These are phyloP conservation scores for Limnomonas spitsbergensis DNA, from an alignment of 139 green algal species.

Conservation along the genomic window DNA sequence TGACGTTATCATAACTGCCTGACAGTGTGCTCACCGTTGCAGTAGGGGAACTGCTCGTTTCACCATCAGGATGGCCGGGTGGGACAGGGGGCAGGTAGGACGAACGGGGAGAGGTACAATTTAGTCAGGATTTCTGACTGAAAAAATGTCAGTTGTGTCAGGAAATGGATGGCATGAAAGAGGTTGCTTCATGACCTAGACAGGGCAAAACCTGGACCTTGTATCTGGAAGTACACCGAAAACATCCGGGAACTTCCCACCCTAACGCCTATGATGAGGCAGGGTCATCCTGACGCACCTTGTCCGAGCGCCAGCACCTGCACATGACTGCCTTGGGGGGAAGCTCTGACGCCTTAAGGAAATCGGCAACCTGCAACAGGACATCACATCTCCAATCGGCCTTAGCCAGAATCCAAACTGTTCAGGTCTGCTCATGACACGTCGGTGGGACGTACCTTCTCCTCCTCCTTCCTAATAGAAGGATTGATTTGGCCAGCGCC, in stretches of 20 bases:
- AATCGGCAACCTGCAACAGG: conserved; percentile 38
- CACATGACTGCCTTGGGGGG: conserved; percentile 53
- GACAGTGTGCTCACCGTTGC: conserved; percentile 49
- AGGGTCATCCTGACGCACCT: too few relatives aligned
- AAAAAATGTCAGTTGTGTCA: not conserved
- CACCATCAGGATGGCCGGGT: not conserved
- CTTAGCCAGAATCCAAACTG: not conserved
- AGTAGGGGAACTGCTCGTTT: conserved; percentile 62
- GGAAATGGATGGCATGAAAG: not conserved
- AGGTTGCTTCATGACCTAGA: not conserved
- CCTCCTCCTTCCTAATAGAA: conserved; percentile 55
- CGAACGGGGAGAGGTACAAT: too few relatives aligned
- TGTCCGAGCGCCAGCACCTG: conserved; percentile 66
- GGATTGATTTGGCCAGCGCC: conserved; percentile 43
- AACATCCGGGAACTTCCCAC: too few relatives aligned
- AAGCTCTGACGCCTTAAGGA: conserved; percentile 44
- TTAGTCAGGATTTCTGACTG: too few relatives aligned
- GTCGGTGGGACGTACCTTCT: too few relatives aligned
- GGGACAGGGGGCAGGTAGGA: too few relatives aligned
- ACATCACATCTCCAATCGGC: not conserved
- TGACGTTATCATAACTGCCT: too few relatives aligned
- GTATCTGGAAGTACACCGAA: too few relatives aligned
- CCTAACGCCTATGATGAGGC: too few relatives aligned
- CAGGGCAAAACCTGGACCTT: too few relatives aligned
- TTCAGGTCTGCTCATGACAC: too few relatives aligned